A percentile compares a stretch with the other conserved stretches of the same genome.
Conservation (phyloP, 129 eudicot species). For the Cynara cardunculus region DNA sequence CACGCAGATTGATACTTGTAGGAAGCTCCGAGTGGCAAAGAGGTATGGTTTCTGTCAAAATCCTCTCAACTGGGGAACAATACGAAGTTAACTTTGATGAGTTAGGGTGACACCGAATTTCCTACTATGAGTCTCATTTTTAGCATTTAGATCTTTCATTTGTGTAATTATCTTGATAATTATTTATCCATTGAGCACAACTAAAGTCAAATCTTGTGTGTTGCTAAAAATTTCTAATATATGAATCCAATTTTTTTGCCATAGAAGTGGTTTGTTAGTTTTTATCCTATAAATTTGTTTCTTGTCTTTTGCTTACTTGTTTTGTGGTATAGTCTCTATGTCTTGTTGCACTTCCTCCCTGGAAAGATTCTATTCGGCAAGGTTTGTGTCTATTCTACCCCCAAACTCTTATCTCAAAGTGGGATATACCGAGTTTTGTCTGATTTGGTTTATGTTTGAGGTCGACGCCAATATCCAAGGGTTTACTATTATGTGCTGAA, state of each 20-base stretch:
- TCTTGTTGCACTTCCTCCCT: not conserved
- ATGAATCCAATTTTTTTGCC: not conserved
- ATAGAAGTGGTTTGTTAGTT: not conserved
- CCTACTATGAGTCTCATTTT: not conserved
- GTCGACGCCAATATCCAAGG: too few species aligned
- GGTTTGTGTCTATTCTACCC: too few species aligned
- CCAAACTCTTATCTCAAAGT: too few species aligned
- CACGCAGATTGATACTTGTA: constrained; percentile 68
- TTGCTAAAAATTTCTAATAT: not conserved
- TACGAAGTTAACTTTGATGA: constrained; percentile 65
- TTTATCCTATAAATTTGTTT: not conserved
- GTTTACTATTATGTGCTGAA: too few species aligned
- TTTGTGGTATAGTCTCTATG: too few species aligned
- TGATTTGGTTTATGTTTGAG: too few species aligned
- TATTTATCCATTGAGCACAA: not conserved
- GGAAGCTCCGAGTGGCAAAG: constrained; percentile 83
- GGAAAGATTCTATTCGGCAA: too few species aligned
- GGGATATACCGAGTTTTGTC: too few species aligned
- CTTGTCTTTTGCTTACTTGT: not conserved
- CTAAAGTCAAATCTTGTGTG: not conserved
- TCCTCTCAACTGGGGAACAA: constrained; percentile 82
- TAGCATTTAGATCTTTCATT: not conserved
- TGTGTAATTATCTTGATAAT: not conserved
- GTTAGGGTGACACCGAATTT: constrained; percentile 38
- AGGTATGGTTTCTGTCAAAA: constrained; percentile 84